Evolutionary conservation across 2,329 filamentous ascomycete genomes (phyloP), one percentile per base, ranked within the genome.

Genomic region (Coniella vitis): DNA sequence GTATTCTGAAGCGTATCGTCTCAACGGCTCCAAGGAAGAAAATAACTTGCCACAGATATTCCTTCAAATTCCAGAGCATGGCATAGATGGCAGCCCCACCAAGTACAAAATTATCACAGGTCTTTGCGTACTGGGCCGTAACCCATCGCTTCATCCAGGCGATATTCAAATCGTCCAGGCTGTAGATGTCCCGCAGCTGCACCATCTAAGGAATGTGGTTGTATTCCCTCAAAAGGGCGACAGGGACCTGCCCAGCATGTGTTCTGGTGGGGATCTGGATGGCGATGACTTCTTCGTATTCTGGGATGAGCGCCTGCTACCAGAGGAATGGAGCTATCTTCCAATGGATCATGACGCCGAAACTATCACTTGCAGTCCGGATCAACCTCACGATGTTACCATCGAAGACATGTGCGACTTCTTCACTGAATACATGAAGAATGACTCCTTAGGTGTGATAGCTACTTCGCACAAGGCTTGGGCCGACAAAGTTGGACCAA

Each of bases 221-320:
- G 90, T 97, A 0, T 84, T 98, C 42, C 88, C 93, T 1, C 81
- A 87, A 32, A 84, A 72, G 0, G 91, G 91, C 0, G 89, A 96
- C 60, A 76, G 86, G 14, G 89, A 95, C 54, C 69, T 98, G 19
- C 82, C 90, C 1, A 90, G 86, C 59, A 97, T 97, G 91, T 90
- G 93, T 55, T 95, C 93, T 4, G 93, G 93, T 2, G 93, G 93
- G 0, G 93, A 98, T 61, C 75, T 98, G 0, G 93, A 98, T 61
- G 93, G 93, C 0, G 93, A 98, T 59, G 93, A 98, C 61, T 98
- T 90, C 62, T 84, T 97, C 48, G 82, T 97, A 4, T 85, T 96
- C 39, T 98, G 93, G 91, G 90, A 98, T 56, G 63, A 74, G 19
- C 76, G 79, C 13, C 70, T 98, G 7, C 71, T 94, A 21, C 88